Conservation (phyloP, 331 rosid genomes). For the Cydonia oblonga region DNA sequence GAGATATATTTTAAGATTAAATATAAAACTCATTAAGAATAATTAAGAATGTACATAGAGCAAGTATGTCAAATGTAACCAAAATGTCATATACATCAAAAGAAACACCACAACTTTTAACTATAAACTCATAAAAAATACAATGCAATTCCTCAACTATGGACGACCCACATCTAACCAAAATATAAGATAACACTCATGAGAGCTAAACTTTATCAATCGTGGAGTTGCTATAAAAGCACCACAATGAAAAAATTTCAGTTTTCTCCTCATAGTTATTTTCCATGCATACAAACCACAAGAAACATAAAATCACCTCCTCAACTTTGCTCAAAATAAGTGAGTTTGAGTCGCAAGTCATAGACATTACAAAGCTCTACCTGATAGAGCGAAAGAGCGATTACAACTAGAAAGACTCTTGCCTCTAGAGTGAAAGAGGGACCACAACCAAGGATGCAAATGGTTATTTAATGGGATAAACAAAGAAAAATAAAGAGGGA, state of each 20-base stretch:
- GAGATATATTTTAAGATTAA: too few species aligned
- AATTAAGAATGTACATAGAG: too few species aligned
- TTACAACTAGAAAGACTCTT: too few species aligned
- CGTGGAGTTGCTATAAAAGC: neutral
- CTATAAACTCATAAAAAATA: too few species aligned
- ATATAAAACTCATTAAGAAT: neutral
- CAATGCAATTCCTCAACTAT: neutral
- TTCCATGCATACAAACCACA: neutral
- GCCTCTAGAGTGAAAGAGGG: too few species aligned
- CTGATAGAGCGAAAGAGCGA: too few species aligned
- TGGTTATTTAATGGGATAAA: neutral
- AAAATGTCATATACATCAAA: neutral
- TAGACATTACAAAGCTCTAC: neutral
- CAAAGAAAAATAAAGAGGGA: neutral
- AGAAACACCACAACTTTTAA: too few species aligned
- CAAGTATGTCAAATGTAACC: too few species aligned
- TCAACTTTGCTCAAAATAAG: neutral
- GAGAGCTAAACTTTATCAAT: neutral
- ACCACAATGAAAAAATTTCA: neutral
- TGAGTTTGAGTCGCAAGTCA: neutral
- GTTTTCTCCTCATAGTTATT: neutral
- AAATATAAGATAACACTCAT: neutral
- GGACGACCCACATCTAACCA: neutral
- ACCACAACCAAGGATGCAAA: too few species aligned
- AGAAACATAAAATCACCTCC: neutral